Conservation (phyloP, 2,329 filamentous ascomycete genomes). For the Penicillium sp. region DNA sequence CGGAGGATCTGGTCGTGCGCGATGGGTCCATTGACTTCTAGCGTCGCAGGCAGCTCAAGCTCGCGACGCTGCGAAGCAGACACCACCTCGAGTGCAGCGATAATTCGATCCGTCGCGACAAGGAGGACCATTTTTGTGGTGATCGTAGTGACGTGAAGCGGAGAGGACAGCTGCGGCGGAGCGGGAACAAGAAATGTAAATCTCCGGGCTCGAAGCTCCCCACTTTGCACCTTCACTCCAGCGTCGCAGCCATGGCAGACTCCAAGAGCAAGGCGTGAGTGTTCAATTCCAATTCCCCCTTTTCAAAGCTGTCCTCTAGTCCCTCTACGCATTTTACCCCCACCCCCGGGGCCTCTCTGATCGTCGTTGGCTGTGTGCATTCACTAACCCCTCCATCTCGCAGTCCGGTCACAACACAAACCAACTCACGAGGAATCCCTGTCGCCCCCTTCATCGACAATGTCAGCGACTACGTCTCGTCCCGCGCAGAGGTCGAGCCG, state of each 20-base stretch:
- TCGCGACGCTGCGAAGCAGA: slow-evolving; percentile 30
- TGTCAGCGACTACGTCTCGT: slow-evolving; percentile 48
- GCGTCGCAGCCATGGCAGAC: slow-evolving; percentile 31
- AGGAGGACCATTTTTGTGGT: slow-evolving; percentile 41
- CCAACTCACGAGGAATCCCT: slow-evolving; percentile 48
- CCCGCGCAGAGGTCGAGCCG: slow-evolving; percentile 45
- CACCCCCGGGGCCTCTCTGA: not conserved
- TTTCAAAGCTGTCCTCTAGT: not conserved
- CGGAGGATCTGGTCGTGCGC: slow-evolving; percentile 43
- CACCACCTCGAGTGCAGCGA: slow-evolving; percentile 38
- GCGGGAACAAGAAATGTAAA: slow-evolving; percentile 23
- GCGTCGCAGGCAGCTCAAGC: slow-evolving; percentile 34
- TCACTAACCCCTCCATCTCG: slow-evolving; percentile 20
- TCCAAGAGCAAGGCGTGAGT: slow-evolving; percentile 29
- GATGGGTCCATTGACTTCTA: slow-evolving; percentile 35
- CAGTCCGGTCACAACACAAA: slow-evolving; percentile 29
- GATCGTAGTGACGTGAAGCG: not conserved
- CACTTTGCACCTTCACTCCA: slow-evolving; percentile 20
- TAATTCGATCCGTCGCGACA: slow-evolving; percentile 39
- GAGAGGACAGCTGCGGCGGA: slow-evolving; percentile 10
- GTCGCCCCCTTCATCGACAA: slow-evolving; percentile 48
- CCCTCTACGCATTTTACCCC: not conserved
- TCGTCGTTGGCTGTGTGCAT: slow-evolving; percentile 1
- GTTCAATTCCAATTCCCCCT: not conserved
- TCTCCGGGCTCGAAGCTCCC: slow-evolving; percentile 24